phyloP scores from a whole-genome alignment of 2,329 filamentous ascomycete genomes.

The Aspergillus cejpii region DNA sequence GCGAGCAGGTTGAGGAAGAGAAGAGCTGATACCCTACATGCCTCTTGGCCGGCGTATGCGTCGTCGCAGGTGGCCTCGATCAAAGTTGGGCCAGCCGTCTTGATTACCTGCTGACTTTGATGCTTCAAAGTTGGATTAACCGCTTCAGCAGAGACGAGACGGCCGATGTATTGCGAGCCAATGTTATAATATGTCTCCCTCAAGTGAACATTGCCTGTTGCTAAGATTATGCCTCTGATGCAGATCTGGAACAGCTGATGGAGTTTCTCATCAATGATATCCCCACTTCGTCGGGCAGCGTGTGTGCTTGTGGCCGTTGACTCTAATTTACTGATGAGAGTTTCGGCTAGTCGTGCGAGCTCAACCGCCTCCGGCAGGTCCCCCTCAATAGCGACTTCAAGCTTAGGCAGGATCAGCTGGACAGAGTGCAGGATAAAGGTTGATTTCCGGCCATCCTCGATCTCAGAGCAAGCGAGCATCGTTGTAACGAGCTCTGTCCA shows the following conservation, averaged over 20 bases:
- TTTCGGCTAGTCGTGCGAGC: constrained; percentile 70
- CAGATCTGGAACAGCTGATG: constrained; percentile 88
- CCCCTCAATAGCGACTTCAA: constrained; percentile 68
- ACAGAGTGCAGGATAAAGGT: constrained; percentile 79
- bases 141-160: constrained; percentile 50
- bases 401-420: constrained; percentile 78
- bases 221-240: constrained; percentile 68
- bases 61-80: constrained; percentile 89
- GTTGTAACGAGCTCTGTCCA: constrained; percentile 83
- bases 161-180: constrained; percentile 75
- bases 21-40: constrained; percentile 76
- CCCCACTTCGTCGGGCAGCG: constrained; percentile 47
- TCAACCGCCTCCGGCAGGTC: constrained; percentile 65
- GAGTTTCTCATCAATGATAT: constrained; percentile 78
- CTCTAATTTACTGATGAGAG: constrained; percentile 44
- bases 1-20: constrained; percentile 76
- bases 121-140: constrained; percentile 43
- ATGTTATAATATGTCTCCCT: constrained; percentile 87
- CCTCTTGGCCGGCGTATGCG: constrained; percentile 74
- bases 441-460: constrained; percentile 63
- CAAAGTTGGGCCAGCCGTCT: constrained; percentile 71
- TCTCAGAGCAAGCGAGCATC: constrained; percentile 73
- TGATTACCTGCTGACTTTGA: constrained; percentile 62
- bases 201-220: constrained; percentile 62
- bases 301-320: constrained; percentile 34